These are phyloP conservation scores for Inosperma sp. DNA, from an alignment of 768 basidiomycete genomes.

Conservation along the genomic window DNA sequence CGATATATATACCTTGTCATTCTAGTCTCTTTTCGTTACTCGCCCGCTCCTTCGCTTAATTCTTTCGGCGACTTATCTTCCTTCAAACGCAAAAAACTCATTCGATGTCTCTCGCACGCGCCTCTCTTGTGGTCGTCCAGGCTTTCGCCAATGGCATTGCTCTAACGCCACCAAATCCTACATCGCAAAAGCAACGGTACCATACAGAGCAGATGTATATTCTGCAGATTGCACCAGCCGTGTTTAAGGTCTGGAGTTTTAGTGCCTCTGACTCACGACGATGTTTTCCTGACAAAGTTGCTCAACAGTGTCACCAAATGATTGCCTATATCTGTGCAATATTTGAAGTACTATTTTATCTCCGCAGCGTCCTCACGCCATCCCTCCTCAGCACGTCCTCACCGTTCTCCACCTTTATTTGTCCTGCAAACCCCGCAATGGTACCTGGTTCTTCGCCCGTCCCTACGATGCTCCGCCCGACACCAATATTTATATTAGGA, in stretches of 20 bases:
- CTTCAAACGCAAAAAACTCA: too few relatives aligned
- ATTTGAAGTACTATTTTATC: conserved; percentile 46
- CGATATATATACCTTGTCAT: conserved; percentile 15
- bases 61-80: not conserved
- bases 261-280: not conserved
- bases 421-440: conserved; percentile 18
- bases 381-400: conserved; percentile 21
- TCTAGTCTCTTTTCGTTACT: not conserved
- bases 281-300: not conserved
- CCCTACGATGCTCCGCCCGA: conserved; percentile 28
- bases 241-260: conserved; percentile 44
- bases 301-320: conserved; percentile 42
- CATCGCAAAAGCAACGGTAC: conserved; percentile 45
- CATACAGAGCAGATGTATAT: conserved; percentile 49
- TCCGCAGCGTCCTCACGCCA: conserved; percentile 25
- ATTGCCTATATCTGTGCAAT: conserved; percentile 47
- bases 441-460: conserved; percentile 24
- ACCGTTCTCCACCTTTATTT: conserved; percentile 29
- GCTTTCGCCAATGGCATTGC: conserved; percentile 48
- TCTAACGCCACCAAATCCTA: conserved; percentile 54
- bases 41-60: conserved; percentile 4
- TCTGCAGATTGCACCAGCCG: conserved; percentile 50
- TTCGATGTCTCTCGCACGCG: conserved; percentile 46
- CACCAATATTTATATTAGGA: conserved; percentile 45
- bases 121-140: conserved; percentile 44